Conservation (phyloP, 2,329 filamentous ascomycete species). For the Penicillium sp. region DNA sequence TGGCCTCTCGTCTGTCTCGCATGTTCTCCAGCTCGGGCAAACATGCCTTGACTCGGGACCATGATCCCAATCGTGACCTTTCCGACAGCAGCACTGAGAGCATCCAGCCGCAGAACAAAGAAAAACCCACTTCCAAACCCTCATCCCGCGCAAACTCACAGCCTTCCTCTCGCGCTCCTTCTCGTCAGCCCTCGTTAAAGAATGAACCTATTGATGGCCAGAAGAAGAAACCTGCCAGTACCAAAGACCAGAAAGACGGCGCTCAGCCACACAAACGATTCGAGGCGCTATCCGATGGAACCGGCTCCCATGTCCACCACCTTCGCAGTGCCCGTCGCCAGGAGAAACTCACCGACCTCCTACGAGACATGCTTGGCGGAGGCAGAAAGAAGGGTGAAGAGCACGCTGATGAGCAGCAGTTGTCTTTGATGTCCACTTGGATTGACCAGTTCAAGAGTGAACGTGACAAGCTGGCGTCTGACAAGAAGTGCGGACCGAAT, state of each 20-base stretch:
- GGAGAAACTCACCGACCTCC: conserved; percentile 90
- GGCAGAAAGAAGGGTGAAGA: conserved; percentile 69
- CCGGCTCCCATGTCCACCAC: conserved; percentile 71
- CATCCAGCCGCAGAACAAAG: conserved; percentile 28
- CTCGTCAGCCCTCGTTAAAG: conserved; percentile 32
- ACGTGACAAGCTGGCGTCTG: conserved; percentile 66
- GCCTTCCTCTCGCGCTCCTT: conserved; percentile 28
- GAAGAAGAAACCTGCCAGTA: conserved; percentile 23
- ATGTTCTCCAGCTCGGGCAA: conserved; percentile 43
- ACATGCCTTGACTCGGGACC: conserved; percentile 24
- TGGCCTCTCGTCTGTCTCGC: conserved; percentile 41
- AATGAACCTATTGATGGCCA: conserved; percentile 23
- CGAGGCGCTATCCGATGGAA: conserved; percentile 52
- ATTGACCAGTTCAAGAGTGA: conserved; percentile 88
- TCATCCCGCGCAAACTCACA: conserved; percentile 23
- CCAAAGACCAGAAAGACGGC: conserved; percentile 34
- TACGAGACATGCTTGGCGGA: conserved; percentile 72
- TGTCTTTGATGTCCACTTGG: conserved; percentile 93
- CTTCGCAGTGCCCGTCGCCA: conserved; percentile 86
- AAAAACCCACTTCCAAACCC: conserved; percentile 24
- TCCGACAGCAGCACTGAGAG: conserved; percentile 37
- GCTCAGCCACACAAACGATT: conserved; percentile 45
- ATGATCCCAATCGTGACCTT: conserved; percentile 29
- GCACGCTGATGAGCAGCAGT: conserved; percentile 61
- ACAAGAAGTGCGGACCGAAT: conserved; percentile 71